A percentile compares a stretch with the other conserved stretches of the same genome.
These are phyloP conservation scores for Aurantiochytrium sp. DNA, from an alignment of 108 stramenopile species.

Conservation along the genomic window DNA sequence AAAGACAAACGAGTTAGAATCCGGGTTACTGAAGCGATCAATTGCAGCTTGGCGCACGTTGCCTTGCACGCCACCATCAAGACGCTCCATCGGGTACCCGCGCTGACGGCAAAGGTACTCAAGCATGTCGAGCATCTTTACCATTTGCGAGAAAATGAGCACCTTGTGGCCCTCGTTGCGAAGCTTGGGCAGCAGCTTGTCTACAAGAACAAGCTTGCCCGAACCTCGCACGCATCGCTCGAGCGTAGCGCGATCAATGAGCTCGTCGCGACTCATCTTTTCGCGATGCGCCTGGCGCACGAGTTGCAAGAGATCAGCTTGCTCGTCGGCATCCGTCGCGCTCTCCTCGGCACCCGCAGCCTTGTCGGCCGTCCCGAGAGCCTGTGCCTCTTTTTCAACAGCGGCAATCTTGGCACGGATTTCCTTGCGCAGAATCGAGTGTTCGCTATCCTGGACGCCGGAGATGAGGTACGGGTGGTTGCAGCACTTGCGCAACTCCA, in stretches of 20 bases:
- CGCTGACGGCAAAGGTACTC: constrained; percentile 82
- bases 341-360: neutral
- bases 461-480: constrained; percentile 95
- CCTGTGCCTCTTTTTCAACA: neutral
- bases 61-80: constrained; percentile 80
- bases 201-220: constrained; percentile 98
- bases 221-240: neutral
- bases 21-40: constrained; percentile 83
- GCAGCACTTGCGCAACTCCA: constrained; percentile 98
- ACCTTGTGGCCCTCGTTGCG: constrained; percentile 91
- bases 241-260: neutral
- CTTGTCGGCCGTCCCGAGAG: neutral
- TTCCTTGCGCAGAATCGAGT: constrained; percentile 67
- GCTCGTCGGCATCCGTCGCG: neutral
- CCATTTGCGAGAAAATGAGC: constrained; percentile 88
- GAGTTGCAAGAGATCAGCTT: neutral
- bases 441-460: constrained; percentile 84
- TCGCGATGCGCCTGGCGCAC: neutral
- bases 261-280: neutral
- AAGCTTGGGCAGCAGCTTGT: constrained; percentile 96
- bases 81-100: constrained; percentile 72
- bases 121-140: constrained; percentile 87
- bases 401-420: constrained; percentile 57
- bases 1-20: constrained; percentile 74
- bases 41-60: constrained; percentile 94